Evolutionary conservation across 331 rosid species (phyloP), one percentile per base, ranked within the genome.

Genomic region (Quercus phellos): DNA sequence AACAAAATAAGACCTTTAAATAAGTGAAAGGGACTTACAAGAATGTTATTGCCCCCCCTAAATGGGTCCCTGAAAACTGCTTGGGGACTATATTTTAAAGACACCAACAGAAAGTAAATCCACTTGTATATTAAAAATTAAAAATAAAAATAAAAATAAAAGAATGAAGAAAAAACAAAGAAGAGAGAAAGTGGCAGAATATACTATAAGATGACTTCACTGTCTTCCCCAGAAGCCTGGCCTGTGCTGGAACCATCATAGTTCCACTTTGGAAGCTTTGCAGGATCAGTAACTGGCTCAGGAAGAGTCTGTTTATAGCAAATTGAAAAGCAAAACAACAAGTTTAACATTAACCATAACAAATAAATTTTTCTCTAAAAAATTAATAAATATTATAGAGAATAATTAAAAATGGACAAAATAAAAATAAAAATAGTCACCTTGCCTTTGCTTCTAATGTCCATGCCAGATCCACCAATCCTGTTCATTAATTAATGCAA

Each of bases 11-110:
- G n/a, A 34, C 17, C 30, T 18, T 60, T 29, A 68, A 55, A 46
- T 54, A 46, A 51, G 35, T 17, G 43, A 26, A 55, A 21, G 50
- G 55, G 27, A 73, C 85, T 85, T 78, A 90, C 95, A 70, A 90
- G 90, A 74, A 90, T 88, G 34, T 87, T 85, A 42, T 86, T 60
- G 74, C 95, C 93, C 75, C 90, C 76, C 81, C 91, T 90, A 38
- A 90, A 88, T 43, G 95, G 95, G 73, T 90, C 95, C 86, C 64
- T 88, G 86, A 88, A 90, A 69, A 90, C 71, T 43, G 93, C 95
- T 69, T 86, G 92, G 61, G 92, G 92, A 7, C 91, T 86, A 8
- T 38, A 38, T 38, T 67, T 12, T 68, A 19, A 70, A 22, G 35
- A 67, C 19, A 81, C 54, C 42, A 79, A 51, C 9, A 35, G 56